Evolutionary conservation across 768 basidiomycete species (phyloP), one percentile per base, ranked within the genome.

Genomic region (Fibroporia radiculosa): DNA sequence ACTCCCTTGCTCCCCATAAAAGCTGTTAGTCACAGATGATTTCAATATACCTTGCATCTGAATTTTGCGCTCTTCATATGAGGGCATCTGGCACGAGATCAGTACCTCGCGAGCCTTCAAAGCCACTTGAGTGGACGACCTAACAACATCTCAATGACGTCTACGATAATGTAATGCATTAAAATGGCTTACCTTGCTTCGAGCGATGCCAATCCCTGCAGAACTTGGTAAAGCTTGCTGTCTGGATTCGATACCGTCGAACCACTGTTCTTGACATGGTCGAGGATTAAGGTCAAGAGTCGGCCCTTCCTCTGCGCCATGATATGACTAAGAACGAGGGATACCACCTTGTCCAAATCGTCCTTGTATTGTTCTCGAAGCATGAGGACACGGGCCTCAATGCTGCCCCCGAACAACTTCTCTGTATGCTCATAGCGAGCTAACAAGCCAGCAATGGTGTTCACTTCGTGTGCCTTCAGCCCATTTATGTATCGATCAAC

Each of bases 101-200:
- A 98, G 75, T 6, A 96, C 96, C 69, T 99, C 96, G 36, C 96
- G 87, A 32, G 96, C 96, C 66, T 95, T 97, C 51, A 99, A 67
- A 2, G 93, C 77, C 27, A 98, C 93, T 44, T 83, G 73, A 24
- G 81, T 88, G n/a, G 93, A 95, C 5, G 91, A 91, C 58, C 86
- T 89, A 53, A 35, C 13, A 28, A 44, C 27, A 28, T 33, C 12
- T 27, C 11, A n/a, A 38, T 13, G 14, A 23, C 25, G 31, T 14
- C 0, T 16, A 37, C 43, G 25, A 35, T 20, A 25, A 38, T 12
- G 4, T 14, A 28, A 39, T 2, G 16, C 16, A 14, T 20, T 1
- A 25, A 16, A 5, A 16, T 24, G 7, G 69, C 82, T 27, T 57
- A 87, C 84, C 92, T 87, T 38, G 89, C 84, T 66, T 98, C 95